Evolutionary conservation across 148 eudicot genomes (phyloP), one percentile per base, ranked within the genome.

Genomic region (Vaccinium corymbosum): DNA sequence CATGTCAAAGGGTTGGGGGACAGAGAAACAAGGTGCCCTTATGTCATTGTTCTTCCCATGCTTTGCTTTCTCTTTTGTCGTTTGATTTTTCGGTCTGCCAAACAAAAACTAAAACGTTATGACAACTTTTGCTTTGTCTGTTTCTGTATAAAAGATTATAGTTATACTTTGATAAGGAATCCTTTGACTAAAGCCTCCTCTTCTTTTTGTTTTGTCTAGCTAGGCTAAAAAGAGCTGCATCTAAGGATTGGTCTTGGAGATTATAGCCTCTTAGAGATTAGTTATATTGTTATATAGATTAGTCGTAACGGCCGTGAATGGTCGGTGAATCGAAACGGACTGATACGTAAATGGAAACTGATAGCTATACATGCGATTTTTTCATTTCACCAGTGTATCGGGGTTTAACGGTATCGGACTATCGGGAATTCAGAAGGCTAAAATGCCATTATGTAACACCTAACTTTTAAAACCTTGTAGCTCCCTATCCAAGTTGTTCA

Each of bases 21-120:
- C 89, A 87, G 20, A 80, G 61, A 83, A 85, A 79, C 83, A 87
- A 82, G 81, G 75, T 64, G 52, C 59, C 82, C 83, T 87, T 42
- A 70, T 86, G 59, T 73, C 56, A 64, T 61, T 81, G 81, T 68
- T 14, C 81, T 22, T 61, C 25, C 85, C 83, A 86, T 83, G 76
- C 81, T 86, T 59, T 74, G 10, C 56, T 64, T 79, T 83, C 22
- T 11, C 72, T 46, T 68, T 85, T 46, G 14, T 84, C 64, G 46
- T 72, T 80, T 80, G 79, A 52, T 75, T 83, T 53, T 78, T 77
- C 2, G 53, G 78, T 22, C n/a, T 29, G 42, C 66, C 3, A 12
- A 38, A 32, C 15, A 22, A 83, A 80, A 62, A 59, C 72, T 80
- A 9, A 64, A 64, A 80, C 78, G 79, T 81, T 78, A 79, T 9